Evolutionary conservation across 2,329 filamentous ascomycete genomes (phyloP), one percentile per base, ranked within the genome.

Genomic region (Fusarium nematophilum): DNA sequence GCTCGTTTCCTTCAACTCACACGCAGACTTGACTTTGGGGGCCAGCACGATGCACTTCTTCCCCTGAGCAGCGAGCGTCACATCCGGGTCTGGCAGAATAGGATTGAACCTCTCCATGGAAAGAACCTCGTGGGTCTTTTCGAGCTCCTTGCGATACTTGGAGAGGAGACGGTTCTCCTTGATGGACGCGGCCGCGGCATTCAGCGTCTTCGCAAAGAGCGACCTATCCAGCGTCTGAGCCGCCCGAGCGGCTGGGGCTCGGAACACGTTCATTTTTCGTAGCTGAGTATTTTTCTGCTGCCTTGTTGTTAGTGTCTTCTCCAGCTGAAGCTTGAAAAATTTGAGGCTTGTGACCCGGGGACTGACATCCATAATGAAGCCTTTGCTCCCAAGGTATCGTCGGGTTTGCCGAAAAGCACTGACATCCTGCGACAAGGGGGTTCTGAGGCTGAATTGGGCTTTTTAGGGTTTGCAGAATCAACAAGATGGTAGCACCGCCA

Each of bases 221-320:
- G 89, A 83, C 65, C 91, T 88, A 78, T 99, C 93, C 62, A 99
- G 86, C 43, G 86, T 84, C 71, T 88, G 88, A 80, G 92, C 91
- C 56, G 89, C 88, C 74, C 91, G 90, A 68, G 94, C 73, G 56
- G 93, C 81, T 18, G 93, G 93, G 39, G 93, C 92, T 64, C 89
- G 87, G 75, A 97, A 91, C 44, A 86, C 72, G 61, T 78, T 79
- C 84, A 86, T 87, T 39, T 79, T 75, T 56, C 74, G 70, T 18
- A 71, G 50, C 38, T 68, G 64, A 33, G 67, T 62, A 58, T 64
- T 69, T 62, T 70, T 71, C 67, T 66, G 29, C 43, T 43, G 30
- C 42, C 36, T 57, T 23, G 21, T 33, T 21, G 29, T 47, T 44
- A 44, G 23, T 46, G 10, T 56, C n/a, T 48, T 50, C 27, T 38